Conservation (phyloP, 306 rosid species). For the Luffa acutangula region DNA sequence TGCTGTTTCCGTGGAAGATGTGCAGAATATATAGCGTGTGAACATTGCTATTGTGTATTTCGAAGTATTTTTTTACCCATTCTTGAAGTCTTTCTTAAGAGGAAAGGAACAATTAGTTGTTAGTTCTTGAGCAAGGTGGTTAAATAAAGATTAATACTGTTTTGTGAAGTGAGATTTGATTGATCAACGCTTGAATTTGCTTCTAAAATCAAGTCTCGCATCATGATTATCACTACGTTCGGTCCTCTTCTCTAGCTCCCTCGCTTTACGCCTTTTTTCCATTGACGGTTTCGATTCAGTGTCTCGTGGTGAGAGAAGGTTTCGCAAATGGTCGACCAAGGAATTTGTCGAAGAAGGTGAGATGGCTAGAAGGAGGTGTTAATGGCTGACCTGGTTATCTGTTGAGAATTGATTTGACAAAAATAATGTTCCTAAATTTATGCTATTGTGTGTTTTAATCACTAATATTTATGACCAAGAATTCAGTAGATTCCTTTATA, state of each 20-base stretch:
- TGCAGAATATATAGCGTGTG: neutral
- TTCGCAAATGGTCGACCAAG: neutral
- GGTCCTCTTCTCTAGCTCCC: neutral
- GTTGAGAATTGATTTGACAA: neutral
- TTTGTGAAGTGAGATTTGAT: neutral
- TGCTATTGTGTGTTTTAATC: neutral
- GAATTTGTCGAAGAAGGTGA: neutral
- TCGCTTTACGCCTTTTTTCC: neutral
- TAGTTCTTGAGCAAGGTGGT: neutral
- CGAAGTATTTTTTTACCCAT: neutral
- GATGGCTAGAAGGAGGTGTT: neutral
- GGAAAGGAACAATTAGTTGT: neutral
- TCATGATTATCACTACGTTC: neutral
- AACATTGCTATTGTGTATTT: neutral
- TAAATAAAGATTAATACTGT: neutral
- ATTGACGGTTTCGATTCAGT: neutral
- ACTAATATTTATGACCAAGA: neutral
- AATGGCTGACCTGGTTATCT: neutral
- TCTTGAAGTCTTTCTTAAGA: neutral
- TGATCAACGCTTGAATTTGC: neutral
- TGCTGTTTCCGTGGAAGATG: neutral
- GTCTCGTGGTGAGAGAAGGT: neutral
- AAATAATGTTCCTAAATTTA: neutral
- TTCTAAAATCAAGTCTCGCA: neutral
- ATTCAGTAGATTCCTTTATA: no score